Evolutionary conservation across 208 protist species (phyloP).

Genomic region (Trypanosomatidae sp.): DNA sequence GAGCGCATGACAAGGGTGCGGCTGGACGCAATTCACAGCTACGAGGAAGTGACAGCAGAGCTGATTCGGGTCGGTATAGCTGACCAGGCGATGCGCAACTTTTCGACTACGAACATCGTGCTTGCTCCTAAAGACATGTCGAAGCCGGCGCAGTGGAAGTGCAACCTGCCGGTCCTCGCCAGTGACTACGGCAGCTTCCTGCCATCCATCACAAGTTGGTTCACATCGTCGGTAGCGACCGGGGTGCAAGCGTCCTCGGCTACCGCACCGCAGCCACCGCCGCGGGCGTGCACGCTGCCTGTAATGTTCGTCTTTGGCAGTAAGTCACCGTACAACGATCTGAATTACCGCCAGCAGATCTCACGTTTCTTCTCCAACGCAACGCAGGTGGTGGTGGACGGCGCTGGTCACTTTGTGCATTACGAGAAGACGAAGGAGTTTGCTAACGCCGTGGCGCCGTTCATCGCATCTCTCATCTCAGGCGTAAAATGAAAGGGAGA

Average conservation of each 20-base stretch:
- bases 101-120: conserved; percentile 77
- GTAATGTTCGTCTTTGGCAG: conserved; percentile 87
- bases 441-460: conserved; percentile 59
- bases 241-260: background rate
- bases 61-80: conserved; percentile 58
- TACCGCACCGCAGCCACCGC: conserved; percentile 13
- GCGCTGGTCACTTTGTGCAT: conserved; percentile 85
- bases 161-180: conserved; percentile 56
- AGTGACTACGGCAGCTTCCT: conserved; percentile 46
- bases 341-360: conserved; percentile 36
- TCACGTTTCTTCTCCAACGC: conserved; percentile 62
- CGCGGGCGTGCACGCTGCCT: conserved; percentile 58
- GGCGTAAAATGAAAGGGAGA: background rate
- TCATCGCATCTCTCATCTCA: conserved; percentile 35
- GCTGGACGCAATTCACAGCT: conserved; percentile 51
- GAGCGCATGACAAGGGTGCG: conserved; percentile 57
- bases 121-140: conserved; percentile 21
- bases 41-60: conserved; percentile 41
- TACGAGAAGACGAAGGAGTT: conserved; percentile 83
- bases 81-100: conserved; percentile 70
- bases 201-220: conserved; percentile 60
- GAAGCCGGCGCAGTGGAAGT: conserved; percentile 41
- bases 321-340: conserved; percentile 72
- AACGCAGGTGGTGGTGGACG: conserved; percentile 57
- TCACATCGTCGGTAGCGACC: conserved; percentile 3